Evolutionary conservation across 2,329 filamentous ascomycete genomes (phyloP).

Genomic region (Lecanoromycetidae sp.): DNA sequence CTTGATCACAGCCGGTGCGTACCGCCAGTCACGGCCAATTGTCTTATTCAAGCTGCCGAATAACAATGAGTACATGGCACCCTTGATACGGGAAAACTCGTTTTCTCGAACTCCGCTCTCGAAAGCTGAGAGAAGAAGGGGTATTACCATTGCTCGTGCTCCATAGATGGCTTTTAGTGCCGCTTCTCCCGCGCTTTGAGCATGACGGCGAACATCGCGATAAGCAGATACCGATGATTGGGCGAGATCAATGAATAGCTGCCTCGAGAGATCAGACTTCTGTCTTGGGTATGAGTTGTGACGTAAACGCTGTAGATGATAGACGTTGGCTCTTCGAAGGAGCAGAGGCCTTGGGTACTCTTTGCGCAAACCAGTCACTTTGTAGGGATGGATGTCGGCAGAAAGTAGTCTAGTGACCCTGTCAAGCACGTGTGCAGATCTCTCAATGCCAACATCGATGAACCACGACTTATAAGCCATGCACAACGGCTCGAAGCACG

Average conservation of each 20-base stretch:
- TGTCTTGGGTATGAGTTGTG: conserved; percentile 83
- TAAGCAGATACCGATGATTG: conserved; percentile 84
- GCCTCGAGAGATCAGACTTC: conserved; percentile 81
- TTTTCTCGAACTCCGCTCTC: conserved; percentile 64
- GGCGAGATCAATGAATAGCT: conserved; percentile 71
- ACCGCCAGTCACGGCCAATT: conserved; percentile 84
- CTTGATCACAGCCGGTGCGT: conserved; percentile 77
- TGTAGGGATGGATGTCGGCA: conserved; percentile 82
- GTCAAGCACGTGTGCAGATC: conserved; percentile 86
- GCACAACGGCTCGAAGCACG: conserved; percentile 87
- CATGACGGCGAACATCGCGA: conserved; percentile 87
- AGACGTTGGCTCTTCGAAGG: conserved; percentile 83
- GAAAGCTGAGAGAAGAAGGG: conserved; percentile 67
- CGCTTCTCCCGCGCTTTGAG: conserved; percentile 83
- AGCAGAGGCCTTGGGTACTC: conserved; percentile 86
- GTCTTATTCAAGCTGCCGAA: conserved; percentile 84
- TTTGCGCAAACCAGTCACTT: conserved; percentile 84
- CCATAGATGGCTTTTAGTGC: conserved; percentile 85
- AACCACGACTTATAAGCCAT: conserved; percentile 93
- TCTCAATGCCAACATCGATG: conserved; percentile 90
- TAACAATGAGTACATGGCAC: conserved; percentile 78
- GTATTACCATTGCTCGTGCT: conserved; percentile 77
- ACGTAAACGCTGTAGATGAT: conserved; percentile 84
- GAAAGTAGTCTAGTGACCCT: conserved; percentile 72
- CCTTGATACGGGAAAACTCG: conserved; percentile 88